A percentile compares a stretch with the other conserved stretches of the same genome.
phyloP scores from a whole-genome alignment of 768 basidiomycete species.

The Nevesoporus exiguus region DNA sequence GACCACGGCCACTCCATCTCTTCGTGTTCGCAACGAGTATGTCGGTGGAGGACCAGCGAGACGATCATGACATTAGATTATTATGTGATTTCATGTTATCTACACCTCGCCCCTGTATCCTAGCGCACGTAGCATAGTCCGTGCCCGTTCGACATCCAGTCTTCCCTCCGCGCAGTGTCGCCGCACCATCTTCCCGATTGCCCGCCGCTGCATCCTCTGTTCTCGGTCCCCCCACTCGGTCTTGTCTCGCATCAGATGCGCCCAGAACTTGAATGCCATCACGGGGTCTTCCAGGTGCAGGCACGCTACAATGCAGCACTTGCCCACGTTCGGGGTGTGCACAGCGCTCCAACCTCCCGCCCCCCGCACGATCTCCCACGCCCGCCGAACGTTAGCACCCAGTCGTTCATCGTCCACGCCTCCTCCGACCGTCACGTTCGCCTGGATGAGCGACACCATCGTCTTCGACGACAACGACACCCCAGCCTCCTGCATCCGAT shows the following conservation, averaged over 20 bases:
- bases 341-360: constrained; percentile 35
- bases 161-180: constrained; percentile 24
- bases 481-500: constrained; percentile 36
- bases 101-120: constrained; percentile 12
- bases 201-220: constrained; percentile 41
- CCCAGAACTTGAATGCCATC: constrained; percentile 64
- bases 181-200: constrained; percentile 38
- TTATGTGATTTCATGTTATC: constrained; percentile 11
- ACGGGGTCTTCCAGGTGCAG: constrained; percentile 45
- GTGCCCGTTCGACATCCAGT: constrained; percentile 20
- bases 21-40: no score
- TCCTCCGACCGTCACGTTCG: constrained; percentile 30
- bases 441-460: constrained; percentile 45
- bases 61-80: no score
- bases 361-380: constrained; percentile 41
- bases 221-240: constrained; percentile 47
- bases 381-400: constrained; percentile 37
- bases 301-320: constrained; percentile 48
- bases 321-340: constrained; percentile 47
- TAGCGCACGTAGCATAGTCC: constrained; percentile 21
- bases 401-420: constrained; percentile 27
- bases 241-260: constrained; percentile 40
- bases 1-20: not conserved
- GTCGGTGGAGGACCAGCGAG: no score
- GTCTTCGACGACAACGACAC: constrained; percentile 46